Evolutionary conservation across 768 basidiomycete genomes (phyloP).

Genomic region (Psilocybe cubensis): DNA sequence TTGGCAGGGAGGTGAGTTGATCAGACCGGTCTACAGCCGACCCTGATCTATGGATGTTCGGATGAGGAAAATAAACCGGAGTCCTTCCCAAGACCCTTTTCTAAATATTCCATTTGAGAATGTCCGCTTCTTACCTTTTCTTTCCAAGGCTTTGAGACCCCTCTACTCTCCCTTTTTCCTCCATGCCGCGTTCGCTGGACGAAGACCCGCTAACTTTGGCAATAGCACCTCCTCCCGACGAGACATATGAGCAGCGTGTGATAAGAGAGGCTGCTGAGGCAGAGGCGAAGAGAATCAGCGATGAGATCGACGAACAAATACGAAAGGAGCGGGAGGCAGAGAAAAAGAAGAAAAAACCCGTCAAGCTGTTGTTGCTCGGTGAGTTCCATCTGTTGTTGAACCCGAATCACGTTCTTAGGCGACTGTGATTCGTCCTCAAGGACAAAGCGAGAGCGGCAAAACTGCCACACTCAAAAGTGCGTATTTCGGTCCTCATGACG

Average conservation of each 20-base stretch:
- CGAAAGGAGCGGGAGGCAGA: slow-evolving; percentile 59
- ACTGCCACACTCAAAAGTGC: slow-evolving; percentile 81
- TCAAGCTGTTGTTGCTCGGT: slow-evolving; percentile 77
- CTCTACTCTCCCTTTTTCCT: neutral
- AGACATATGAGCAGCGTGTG: slow-evolving; percentile 58
- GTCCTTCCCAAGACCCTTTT: slow-evolving; percentile 15
- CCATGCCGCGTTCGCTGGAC: slow-evolving; percentile 36
- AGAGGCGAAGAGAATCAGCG: slow-evolving; percentile 65
- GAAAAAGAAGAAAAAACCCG: slow-evolving; percentile 66
- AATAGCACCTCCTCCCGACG: slow-evolving; percentile 66
- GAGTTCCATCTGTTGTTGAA: slow-evolving; percentile 20
- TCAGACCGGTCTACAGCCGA: slow-evolving; percentile 12
- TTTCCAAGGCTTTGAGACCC: neutral
- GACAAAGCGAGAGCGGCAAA: slow-evolving; percentile 80
- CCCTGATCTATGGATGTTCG: slow-evolving; percentile 10
- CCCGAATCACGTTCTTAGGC: slow-evolving; percentile 8
- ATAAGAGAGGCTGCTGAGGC: slow-evolving; percentile 63
- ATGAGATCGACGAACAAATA: slow-evolving; percentile 78
- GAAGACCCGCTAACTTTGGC: slow-evolving; percentile 67
- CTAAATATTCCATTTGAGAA: slow-evolving; percentile 12
- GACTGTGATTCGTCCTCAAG: slow-evolving; percentile 24
- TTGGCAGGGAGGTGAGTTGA: slow-evolving; percentile 1
- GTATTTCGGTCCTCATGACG: neutral
- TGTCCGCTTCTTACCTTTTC: slow-evolving; percentile 1
- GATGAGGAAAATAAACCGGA: slow-evolving; percentile 12